Conservation (phyloP, 768 basidiomycete genomes). For the Lentinula boryana region DNA sequence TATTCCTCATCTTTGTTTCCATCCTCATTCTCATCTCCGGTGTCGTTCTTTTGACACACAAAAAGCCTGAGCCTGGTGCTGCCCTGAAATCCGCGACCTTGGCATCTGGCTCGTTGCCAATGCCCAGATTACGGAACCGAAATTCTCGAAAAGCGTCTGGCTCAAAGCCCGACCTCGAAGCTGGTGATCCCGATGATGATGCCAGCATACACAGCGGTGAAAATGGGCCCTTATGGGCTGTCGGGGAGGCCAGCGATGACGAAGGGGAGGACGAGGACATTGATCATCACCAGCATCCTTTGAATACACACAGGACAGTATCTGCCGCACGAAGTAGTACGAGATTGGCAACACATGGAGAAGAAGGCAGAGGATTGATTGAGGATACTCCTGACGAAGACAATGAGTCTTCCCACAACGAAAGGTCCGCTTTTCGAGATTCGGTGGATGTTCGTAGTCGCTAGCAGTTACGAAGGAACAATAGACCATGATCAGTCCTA, state of each 20-base stretch:
- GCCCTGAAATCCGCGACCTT: slow-evolving; percentile 24
- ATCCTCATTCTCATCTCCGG: slow-evolving; percentile 85
- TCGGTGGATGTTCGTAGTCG: neutral
- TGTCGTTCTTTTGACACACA: slow-evolving; percentile 89
- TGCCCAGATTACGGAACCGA: slow-evolving; percentile 10
- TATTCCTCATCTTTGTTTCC: slow-evolving; percentile 83
- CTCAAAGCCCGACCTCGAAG: slow-evolving; percentile 7
- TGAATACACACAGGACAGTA: slow-evolving; percentile 11
- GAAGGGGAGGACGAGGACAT: slow-evolving; percentile 37
- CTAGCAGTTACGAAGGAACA: neutral
- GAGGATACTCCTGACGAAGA: slow-evolving; percentile 27
- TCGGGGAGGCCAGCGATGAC: slow-evolving; percentile 67
- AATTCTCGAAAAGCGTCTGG: slow-evolving; percentile 17
- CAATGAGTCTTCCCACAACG: neutral
- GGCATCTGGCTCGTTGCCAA: slow-evolving; percentile 18
- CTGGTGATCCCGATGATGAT: slow-evolving; percentile 22
- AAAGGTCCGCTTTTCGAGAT: neutral
- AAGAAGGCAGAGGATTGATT: slow-evolving; percentile 41
- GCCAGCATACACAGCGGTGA: slow-evolving; percentile 32
- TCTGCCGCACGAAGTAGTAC: slow-evolving; percentile 16
- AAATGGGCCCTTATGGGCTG: slow-evolving; percentile 56
- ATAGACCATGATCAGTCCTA: neutral
- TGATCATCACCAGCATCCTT: slow-evolving; percentile 37
- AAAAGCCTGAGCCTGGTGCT: slow-evolving; percentile 66
- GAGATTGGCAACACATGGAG: slow-evolving; percentile 18